Conservation (phyloP, 805 yeast genomes). For the Wickerhamomyces mucosus region DNA sequence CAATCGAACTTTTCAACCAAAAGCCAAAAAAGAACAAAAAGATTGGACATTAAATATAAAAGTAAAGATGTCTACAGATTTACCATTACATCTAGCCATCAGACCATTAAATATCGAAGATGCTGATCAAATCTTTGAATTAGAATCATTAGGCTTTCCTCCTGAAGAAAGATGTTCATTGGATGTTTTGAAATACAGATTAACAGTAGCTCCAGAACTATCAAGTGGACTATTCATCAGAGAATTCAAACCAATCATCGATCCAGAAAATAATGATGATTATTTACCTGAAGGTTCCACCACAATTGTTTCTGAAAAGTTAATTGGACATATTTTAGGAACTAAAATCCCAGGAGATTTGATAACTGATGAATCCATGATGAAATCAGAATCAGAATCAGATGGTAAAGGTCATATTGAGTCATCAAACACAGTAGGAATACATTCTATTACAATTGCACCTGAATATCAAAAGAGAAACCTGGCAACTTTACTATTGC, state of each 20-base stretch:
- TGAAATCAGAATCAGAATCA: slow-evolving; percentile 31
- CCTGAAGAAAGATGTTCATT: slow-evolving; percentile 56
- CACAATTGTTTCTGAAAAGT: slow-evolving; percentile 44
- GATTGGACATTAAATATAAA: too few species aligned
- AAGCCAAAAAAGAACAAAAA: too few species aligned
- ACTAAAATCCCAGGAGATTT: slow-evolving; percentile 50
- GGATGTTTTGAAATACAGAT: slow-evolving; percentile 60
- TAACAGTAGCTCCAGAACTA: slow-evolving; percentile 80
- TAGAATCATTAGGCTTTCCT: slow-evolving; percentile 67
- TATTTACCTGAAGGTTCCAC: slow-evolving; percentile 19
- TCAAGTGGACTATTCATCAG: slow-evolving; percentile 82
- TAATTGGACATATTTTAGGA: slow-evolving; percentile 75
- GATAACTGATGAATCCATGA: slow-evolving; percentile 55
- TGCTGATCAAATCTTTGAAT: slow-evolving; percentile 43
- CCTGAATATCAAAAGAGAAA: slow-evolving; percentile 75
- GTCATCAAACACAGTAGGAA: slow-evolving; percentile 60
- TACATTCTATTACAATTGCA: slow-evolving; percentile 74
- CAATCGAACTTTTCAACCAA: too few species aligned
- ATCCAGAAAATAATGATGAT: slow-evolving; percentile 17
- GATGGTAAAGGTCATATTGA: slow-evolving; percentile 58
- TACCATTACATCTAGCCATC: slow-evolving; percentile 54
- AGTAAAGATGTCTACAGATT: slow-evolving; percentile 21
- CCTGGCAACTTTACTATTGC: slow-evolving; percentile 72
- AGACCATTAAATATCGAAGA: slow-evolving; percentile 80
- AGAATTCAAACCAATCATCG: slow-evolving; percentile 31